phyloP scores from a whole-genome alignment of 1,284 basidiomycete genomes.

The Cystobasidium pallidum region DNA sequence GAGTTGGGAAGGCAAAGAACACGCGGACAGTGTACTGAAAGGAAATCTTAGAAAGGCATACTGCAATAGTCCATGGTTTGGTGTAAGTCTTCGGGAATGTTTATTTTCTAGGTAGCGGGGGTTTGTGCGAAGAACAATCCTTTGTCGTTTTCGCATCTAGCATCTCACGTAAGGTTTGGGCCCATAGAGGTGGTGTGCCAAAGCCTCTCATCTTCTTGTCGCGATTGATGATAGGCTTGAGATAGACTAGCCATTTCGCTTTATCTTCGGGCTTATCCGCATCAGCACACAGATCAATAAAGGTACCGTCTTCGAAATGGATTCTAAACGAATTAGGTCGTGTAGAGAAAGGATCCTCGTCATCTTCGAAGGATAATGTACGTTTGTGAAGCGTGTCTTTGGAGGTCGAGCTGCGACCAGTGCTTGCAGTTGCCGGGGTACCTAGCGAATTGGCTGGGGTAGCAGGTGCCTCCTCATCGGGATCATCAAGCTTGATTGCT shows the following conservation, averaged over 20 bases:
- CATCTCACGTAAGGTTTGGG: slow-evolving; percentile 27
- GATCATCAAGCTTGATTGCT: slow-evolving; percentile 38
- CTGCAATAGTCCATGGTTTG: slow-evolving; percentile 7
- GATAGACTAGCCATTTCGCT: slow-evolving; percentile 31
- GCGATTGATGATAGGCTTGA: slow-evolving; percentile 29
- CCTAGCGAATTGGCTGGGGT: slow-evolving; percentile 12
- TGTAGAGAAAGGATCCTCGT: slow-evolving; percentile 43
- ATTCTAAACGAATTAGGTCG: slow-evolving; percentile 38
- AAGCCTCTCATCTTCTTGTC: slow-evolving; percentile 30
- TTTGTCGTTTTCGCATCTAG: slow-evolving; percentile 10
- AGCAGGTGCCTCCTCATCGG: slow-evolving; percentile 27
- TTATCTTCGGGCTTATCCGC: slow-evolving; percentile 36
- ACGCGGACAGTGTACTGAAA: neutral
- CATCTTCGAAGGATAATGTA: slow-evolving; percentile 34
- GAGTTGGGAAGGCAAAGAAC: neutral
- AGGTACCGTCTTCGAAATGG: slow-evolving; percentile 34
- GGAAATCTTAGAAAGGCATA: neutral
- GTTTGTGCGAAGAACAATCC: neutral
- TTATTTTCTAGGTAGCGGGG: slow-evolving; percentile 9
- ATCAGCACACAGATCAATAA: slow-evolving; percentile 39
- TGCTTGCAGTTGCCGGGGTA: slow-evolving; percentile 30
- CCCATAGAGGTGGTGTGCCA: slow-evolving; percentile 36
- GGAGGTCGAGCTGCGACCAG: neutral
- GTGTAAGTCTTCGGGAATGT: neutral
- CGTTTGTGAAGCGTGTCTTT: slow-evolving; percentile 18